Evolutionary conservation across 257 asterid species (phyloP), one percentile per base, ranked within the genome.

Genomic region (Primulina eburnea): DNA sequence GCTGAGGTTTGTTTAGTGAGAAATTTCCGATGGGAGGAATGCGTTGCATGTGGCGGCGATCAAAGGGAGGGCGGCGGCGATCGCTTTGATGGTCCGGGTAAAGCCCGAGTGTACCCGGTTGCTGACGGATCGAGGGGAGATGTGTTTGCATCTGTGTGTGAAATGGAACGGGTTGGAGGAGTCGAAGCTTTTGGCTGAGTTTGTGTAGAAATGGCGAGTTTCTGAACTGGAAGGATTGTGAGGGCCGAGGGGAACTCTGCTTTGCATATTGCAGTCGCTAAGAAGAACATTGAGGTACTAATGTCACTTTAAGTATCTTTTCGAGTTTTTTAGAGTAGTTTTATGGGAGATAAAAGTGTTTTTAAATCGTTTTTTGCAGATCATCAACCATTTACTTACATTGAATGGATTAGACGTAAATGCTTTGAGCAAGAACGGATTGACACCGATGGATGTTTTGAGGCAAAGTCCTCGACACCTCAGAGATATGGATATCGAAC

Each of bases 401-500:
- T 6, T 69, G 65, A 72, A 62, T 56, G 76, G 70, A 59, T 7
- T 78, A 38, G 82, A 85, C 68, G 80, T 77, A 63, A 82, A 85
- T 73, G 76, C 79, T 6, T 70, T 75, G 72, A 79, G 73, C 9
- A 66, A 38, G 65, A 68, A 62, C 55, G 61, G 81, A 8, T 68
- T 52, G 11, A 85, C 86, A 59, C 72, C 83, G 60, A 43, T 78
- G 58, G 86, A 85, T 62, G 14, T 80, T 62, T 71, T 82, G 30
- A 70, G 5, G 68, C 83, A 78, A 59, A 78, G 83, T 73, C 85
- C 82, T 16, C 69, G 79, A 68, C 83, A 71, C 47, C n/a, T 82
- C 43, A 75, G 72, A 80, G 84, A 82, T 38, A 76, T 78, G 78
- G 84, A 82, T 12, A 75, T 82, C n/a, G 81, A 76, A n/a, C n/a